These are phyloP conservation scores for Rugosomyces carneus DNA, from an alignment of 1,284 basidiomycete species.

Conservation along the genomic window DNA sequence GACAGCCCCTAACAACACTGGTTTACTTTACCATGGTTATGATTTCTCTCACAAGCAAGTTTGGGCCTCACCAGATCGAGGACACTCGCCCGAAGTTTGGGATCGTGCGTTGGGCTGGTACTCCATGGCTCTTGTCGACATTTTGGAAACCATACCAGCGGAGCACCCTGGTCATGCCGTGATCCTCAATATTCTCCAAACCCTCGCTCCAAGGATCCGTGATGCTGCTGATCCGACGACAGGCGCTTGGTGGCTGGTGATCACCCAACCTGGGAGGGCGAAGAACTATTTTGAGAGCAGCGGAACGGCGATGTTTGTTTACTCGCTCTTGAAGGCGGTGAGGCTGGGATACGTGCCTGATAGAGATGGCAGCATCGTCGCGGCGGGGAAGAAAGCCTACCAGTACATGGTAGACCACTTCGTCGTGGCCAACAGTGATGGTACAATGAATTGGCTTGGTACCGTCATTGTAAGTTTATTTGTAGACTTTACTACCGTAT, in stretches of 20 bases:
- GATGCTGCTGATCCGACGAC: slow-evolving; percentile 33
- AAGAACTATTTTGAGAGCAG: slow-evolving; percentile 48
- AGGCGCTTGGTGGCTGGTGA: slow-evolving; percentile 47
- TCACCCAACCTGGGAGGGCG: slow-evolving; percentile 39
- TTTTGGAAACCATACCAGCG: slow-evolving; percentile 33
- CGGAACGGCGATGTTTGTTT: slow-evolving; percentile 42
- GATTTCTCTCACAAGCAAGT: slow-evolving; percentile 34
- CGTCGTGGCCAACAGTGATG: slow-evolving; percentile 36
- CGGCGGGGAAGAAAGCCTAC: slow-evolving; percentile 36
- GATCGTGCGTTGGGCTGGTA: slow-evolving; percentile 46
- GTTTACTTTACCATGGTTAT: slow-evolving; percentile 45
- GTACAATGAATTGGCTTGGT: slow-evolving; percentile 38
- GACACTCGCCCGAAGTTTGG: slow-evolving; percentile 45
- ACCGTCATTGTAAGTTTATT: slow-evolving; percentile 33
- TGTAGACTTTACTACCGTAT: not conserved
- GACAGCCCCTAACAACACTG: slow-evolving; percentile 31
- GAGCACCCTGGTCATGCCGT: slow-evolving; percentile 25
- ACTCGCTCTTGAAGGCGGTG: slow-evolving; percentile 38
- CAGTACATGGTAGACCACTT: slow-evolving; percentile 34
- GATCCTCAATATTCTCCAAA: slow-evolving; percentile 29
- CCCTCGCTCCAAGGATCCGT: slow-evolving; percentile 30
- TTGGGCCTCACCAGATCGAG: slow-evolving; percentile 41
- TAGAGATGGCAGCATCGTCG: slow-evolving; percentile 31
- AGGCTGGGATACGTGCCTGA: slow-evolving; percentile 36
- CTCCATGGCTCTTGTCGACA: slow-evolving; percentile 44